Percentiles rank a stretch among this genome's conserved stretches.
These are phyloP conservation scores for Dentipellis fragilis DNA, from an alignment of 768 basidiomycete genomes.

Conservation along the genomic window DNA sequence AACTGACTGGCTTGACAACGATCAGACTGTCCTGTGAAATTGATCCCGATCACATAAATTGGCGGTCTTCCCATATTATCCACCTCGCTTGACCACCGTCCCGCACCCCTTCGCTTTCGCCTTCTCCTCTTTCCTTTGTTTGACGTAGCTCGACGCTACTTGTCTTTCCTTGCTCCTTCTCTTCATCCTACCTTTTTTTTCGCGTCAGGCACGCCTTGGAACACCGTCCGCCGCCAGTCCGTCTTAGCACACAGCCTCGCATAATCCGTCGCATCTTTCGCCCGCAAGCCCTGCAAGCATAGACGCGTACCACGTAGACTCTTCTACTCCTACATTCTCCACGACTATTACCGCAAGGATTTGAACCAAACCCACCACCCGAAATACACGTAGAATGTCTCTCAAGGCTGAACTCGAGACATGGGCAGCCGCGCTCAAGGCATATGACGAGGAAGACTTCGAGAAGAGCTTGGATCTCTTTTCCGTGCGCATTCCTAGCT, in stretches of 20 bases:
- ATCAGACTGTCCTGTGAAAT: neutral
- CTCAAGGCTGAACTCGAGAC: constrained; percentile 60
- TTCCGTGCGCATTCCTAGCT: constrained; percentile 35
- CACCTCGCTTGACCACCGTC: neutral
- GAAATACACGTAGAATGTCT: constrained; percentile 20
- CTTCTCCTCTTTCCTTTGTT: neutral
- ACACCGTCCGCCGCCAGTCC: neutral
- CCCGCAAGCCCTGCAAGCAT: neutral
- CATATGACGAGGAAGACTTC: constrained; percentile 83
- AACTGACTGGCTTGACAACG: neutral
- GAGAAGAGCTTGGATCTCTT: constrained; percentile 68
- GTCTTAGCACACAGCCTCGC: constrained; percentile 4
- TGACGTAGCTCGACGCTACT: constrained; percentile 2
- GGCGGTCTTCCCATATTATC: neutral
- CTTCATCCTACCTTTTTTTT: constrained; percentile 9
- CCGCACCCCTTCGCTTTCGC: neutral
- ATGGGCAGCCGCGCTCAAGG: constrained; percentile 80
- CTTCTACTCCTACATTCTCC: neutral
- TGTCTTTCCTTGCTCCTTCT: constrained; percentile 4
- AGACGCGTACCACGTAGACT: neutral
- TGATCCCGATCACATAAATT: neutral
- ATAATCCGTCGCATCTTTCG: neutral
- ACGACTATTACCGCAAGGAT: neutral
- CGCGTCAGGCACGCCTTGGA: constrained; percentile 16
- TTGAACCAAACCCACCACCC: neutral